Conservation (phyloP, 371 early-diverging fungal species). For the Thermomucor indicae-seudaticae region DNA sequence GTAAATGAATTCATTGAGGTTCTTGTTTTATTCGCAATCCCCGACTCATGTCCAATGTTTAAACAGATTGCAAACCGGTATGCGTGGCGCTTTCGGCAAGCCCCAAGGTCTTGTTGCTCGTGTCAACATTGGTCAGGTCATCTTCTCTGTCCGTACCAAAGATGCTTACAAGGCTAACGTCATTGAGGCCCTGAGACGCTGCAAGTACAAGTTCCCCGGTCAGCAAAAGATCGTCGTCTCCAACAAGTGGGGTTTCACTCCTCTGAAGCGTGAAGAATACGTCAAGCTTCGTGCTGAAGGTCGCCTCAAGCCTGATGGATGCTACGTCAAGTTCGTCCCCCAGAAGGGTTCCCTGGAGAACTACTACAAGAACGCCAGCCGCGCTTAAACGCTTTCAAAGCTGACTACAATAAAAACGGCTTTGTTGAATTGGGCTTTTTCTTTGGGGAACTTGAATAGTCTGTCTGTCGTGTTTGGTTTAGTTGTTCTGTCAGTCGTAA, state of each 20-base stretch:
- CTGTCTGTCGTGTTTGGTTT: too few species aligned
- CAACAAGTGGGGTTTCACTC: constrained; percentile 99
- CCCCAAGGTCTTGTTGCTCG: constrained; percentile 99
- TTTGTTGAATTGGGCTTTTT: constrained; percentile 3
- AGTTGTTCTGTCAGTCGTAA: background rate
- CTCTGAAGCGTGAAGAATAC: constrained; percentile 93
- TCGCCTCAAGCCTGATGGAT: constrained; percentile 91
- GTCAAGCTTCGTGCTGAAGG: constrained; percentile 78
- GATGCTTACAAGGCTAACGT: constrained; percentile 94
- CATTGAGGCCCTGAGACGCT: constrained; percentile 97
- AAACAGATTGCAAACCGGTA: constrained; percentile 99
- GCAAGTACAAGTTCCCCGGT: constrained; percentile 99
- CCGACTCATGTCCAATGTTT: background rate
- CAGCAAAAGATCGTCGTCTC: constrained; percentile 98
- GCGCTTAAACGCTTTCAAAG: constrained; percentile 19
- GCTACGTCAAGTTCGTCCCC: constrained; percentile 95
- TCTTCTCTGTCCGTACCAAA: constrained; percentile 98
- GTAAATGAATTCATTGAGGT: constrained; percentile 4
- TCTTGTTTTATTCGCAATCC: constrained; percentile 5
- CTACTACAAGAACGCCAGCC: constrained; percentile 41
- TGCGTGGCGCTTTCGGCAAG: constrained; percentile 99
- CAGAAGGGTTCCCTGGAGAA: constrained; percentile 83
- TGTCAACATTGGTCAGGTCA: constrained; percentile 98
- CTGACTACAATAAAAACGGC: constrained; percentile 1
- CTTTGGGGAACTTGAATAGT: too few species aligned